Base-by-base conservation (phyloP, 306 rosid species). In the Castanea mollissima region DNA sequence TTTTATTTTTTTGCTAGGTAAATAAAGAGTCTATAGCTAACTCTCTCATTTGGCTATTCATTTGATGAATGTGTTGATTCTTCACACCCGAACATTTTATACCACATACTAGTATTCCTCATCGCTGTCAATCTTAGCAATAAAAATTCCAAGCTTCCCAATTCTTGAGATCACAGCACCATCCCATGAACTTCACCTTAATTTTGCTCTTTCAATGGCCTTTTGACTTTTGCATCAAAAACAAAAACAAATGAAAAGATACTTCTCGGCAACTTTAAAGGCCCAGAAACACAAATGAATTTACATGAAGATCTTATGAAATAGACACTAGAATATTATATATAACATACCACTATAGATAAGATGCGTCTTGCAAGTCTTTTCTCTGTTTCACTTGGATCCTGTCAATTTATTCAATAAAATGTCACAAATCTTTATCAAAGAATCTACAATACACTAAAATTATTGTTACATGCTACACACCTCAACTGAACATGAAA, bases 401-500 rank as follows among this genome's bases (percentile, higher is more conserved):
- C 99, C 99, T 95, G 97, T 72, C 71, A 81, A 77, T 60, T 76
- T 87, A 79, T 20, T 67, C 59, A 34, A 32, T 21, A 25, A 56
- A 60, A 70, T 77, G 84, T 91, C 73, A 85, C 41, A 80, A 74
- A 73, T 60, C 34, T 25, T 55, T 58, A 76, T 32, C 79, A 78
- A 23, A 79, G 5, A 18, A 29, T 44, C 63, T 68, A 60, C 73
- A 41, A 84, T 55, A 59, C 51, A 80, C 29, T 49, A 62, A 80
- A 71, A 70, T 41, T 74, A 57, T 13, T 76, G 78, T 59, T n/a
- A 49, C 49, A 77, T 73, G 32, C 64, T 31, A 60, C 80, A 64
- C 67, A 95, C 99, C 98, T 95, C 99, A 58, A 91, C 82, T 49
- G 90, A 89, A 78, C 95, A 91, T 77, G 97, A 95, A 82, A 95